Percentiles rank a stretch among this genome's conserved stretches.
Conservation (phyloP, 176 grass and related monocot genomes). For the Dendrocalamus sinicus region DNA sequence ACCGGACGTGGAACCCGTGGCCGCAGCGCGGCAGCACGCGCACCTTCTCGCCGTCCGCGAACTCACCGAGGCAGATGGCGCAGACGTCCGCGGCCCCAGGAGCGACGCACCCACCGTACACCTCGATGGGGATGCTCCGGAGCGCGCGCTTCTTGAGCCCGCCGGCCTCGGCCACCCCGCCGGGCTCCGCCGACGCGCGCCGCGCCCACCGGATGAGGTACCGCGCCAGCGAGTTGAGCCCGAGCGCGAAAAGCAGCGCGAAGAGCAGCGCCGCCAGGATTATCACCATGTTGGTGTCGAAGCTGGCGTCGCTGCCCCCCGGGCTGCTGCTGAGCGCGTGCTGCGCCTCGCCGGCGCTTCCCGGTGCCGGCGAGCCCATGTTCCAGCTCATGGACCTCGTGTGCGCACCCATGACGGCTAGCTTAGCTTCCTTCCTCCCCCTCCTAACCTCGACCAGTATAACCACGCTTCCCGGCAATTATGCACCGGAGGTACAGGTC, state of each 20-base stretch:
- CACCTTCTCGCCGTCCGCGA: conserved; percentile 81
- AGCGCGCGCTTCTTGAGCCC: conserved; percentile 71
- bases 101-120: conserved; percentile 61
- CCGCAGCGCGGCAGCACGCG: conserved; percentile 79
- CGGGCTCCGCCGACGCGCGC: conserved; percentile 5
- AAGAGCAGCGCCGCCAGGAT: conserved; percentile 88
- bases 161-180: not conserved
- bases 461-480: not conserved
- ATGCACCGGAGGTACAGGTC: conserved; percentile 36
- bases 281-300: conserved; percentile 97
- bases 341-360: conserved; percentile 38
- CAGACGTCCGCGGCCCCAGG: conserved; percentile 59
- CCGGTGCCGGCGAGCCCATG: conserved; percentile 43
- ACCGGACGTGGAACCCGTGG: conserved; percentile 82
- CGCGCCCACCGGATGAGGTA: conserved; percentile 70
- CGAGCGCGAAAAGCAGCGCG: conserved; percentile 74
- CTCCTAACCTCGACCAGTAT: not conserved
- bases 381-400: conserved; percentile 47
- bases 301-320: conserved; percentile 56
- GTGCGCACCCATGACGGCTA: conserved; percentile 39
- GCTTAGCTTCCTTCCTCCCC: not conserved
- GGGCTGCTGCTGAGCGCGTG: conserved; percentile 41
- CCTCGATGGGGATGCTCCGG: conserved; percentile 70
- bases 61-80: conserved; percentile 93
- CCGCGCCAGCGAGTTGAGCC: conserved; percentile 73